Evolutionary conservation across 306 rosid genomes (phyloP), one percentile per base, ranked within the genome.

Genomic region (Dryas octopetala): DNA sequence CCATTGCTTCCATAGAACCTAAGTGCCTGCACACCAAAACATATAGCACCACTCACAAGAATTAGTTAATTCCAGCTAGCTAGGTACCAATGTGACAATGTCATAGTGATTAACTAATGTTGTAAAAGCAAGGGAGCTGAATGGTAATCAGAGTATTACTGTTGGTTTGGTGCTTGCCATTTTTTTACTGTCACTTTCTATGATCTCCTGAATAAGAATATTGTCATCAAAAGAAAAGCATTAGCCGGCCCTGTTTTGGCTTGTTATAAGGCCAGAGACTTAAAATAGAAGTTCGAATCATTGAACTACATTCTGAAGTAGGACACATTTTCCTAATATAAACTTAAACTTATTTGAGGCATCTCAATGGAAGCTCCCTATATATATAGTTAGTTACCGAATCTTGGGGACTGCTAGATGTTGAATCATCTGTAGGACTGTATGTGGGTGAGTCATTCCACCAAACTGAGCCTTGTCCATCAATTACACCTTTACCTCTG

Each of bases 401-500:
- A 66, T 59, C 47, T 19, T 71, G 14, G 47, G 52, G 6, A 44
- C 44, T 71, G 1, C 43, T 51, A 26, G n/a, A 23, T 57, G 51
- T 14, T 54, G 69, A 41, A 78, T 77, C 78, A 40, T 81, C 48
- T 49, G 82, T 50, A 44, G 85, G 81, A 67, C 59, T 74, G 85
- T 70, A 59, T 46, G 80, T 72, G 44, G 86, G 89, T 1, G 80
- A 81, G 55, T 74, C 83, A 67, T 62, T 67, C 97, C 97, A 91
- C 97, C 95, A 91, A 5, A 86, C 81, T 32, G 95, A 88, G 67
- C 97, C 97, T 82, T 88, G 92, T 28, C 97, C 97, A 73, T 91
- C 97, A 77, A 91, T 86, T 10, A 88, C 71, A 4, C 97, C 95
- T 80, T 88, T 89, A 10, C 97, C 97, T 69, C 15, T 88, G 9